phyloP scores from a whole-genome alignment of 768 basidiomycete genomes.

The Dioszegia crocea region DNA sequence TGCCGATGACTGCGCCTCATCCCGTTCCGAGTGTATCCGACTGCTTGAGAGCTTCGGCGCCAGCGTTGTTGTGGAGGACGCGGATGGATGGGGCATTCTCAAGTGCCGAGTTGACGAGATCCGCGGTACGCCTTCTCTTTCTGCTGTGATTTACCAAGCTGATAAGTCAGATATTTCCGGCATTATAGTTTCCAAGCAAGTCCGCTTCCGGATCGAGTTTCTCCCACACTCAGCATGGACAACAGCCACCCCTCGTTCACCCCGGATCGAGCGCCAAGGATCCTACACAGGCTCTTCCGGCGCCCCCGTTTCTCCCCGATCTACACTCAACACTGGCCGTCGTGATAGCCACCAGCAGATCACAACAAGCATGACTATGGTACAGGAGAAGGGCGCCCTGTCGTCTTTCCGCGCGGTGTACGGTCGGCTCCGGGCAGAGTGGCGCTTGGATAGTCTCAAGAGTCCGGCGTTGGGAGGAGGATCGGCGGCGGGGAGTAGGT shows the following conservation, averaged over 20 bases:
- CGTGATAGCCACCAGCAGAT: conserved; percentile 2
- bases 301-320: neutral
- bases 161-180: conserved; percentile 51
- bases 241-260: conserved; percentile 6
- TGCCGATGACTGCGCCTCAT: conserved; percentile 54
- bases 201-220: conserved; percentile 79
- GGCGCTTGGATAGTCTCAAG: conserved; percentile 55
- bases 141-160: conserved; percentile 43
- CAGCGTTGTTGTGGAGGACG: conserved; percentile 62
- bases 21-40: conserved; percentile 69
- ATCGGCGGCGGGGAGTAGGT: neutral
- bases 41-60: conserved; percentile 72
- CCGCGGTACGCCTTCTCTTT: conserved; percentile 47
- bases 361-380: conserved; percentile 60
- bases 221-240: conserved; percentile 45
- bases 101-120: conserved; percentile 73
- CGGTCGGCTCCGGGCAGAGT: conserved; percentile 62
- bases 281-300: neutral
- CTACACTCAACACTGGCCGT: conserved; percentile 6
- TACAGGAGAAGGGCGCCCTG: conserved; percentile 80
- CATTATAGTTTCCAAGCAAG: conserved; percentile 62
- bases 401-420: conserved; percentile 74
- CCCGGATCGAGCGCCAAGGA: conserved; percentile 3
- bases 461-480: conserved; percentile 10
- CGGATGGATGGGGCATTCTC: conserved; percentile 63